Evolutionary conservation across 2,329 filamentous ascomycete species (phyloP).

Genomic region (Diaporthe citriasiana): DNA sequence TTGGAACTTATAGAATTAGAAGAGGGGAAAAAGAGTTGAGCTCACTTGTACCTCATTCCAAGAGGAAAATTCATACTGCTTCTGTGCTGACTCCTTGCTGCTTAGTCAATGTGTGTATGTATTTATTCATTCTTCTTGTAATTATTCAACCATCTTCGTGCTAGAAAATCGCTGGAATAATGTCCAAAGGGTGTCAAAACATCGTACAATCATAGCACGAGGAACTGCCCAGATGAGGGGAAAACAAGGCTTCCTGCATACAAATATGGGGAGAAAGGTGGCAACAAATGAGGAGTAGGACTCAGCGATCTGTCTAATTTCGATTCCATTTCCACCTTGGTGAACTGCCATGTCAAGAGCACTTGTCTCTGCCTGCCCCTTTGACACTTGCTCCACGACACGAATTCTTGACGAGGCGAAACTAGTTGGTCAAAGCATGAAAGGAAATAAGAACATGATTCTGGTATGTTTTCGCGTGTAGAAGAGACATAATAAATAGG

Average conservation of each 20-base stretch:
- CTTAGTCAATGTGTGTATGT: no score
- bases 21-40: background rate
- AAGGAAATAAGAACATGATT: background rate
- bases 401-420: background rate
- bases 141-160: background rate
- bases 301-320: background rate
- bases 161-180: background rate
- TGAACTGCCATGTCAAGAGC: background rate
- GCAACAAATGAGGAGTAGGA: background rate
- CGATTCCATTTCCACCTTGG: no score
- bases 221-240: background rate
- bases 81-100: background rate
- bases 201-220: slow-evolving; percentile 6
- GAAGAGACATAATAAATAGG: background rate
- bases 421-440: background rate
- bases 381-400: background rate
- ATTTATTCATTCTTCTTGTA: background rate
- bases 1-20: no score
- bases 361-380: background rate
- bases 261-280: background rate
- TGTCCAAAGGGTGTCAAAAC: background rate
- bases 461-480: background rate
- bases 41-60: background rate
- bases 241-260: background rate
- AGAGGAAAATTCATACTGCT: no score